Evolutionary conservation across 2,329 filamentous ascomycete species (phyloP).

Genomic region (Aspergillus sp.): DNA sequence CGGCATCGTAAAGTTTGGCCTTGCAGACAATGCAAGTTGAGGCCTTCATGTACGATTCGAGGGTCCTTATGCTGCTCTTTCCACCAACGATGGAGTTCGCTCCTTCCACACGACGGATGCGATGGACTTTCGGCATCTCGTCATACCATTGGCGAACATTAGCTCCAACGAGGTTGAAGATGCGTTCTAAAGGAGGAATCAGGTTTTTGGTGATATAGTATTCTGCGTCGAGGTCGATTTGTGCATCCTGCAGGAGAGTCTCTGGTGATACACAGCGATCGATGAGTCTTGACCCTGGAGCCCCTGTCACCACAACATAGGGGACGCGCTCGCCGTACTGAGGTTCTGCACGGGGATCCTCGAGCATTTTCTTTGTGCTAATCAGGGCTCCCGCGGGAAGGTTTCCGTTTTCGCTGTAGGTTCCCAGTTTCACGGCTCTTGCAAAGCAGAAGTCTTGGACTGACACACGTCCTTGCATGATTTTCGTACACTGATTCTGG

Average conservation of each 20-base stretch:
- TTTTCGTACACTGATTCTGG: conserved; percentile 84
- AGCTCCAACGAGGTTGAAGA: conserved; percentile 93
- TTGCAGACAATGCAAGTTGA: conserved; percentile 77
- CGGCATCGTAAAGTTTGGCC: conserved; percentile 52
- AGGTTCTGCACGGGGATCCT: conserved; percentile 81
- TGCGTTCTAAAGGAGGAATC: conserved; percentile 90
- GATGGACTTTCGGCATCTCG: conserved; percentile 90
- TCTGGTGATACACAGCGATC: conserved; percentile 91
- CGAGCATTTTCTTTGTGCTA: conserved; percentile 79
- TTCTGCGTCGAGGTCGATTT: conserved; percentile 82
- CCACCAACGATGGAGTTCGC: conserved; percentile 28
- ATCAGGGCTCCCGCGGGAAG: conserved; percentile 87
- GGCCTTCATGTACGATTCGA: conserved; percentile 91
- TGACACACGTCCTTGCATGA: conserved; percentile 83
- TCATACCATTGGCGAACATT: conserved; percentile 92
- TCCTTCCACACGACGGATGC: conserved; percentile 63
- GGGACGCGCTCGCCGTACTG: conserved; percentile 95
- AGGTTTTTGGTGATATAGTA: conserved; percentile 98
- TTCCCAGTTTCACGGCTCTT: conserved; percentile 84
- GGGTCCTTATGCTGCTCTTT: conserved; percentile 61
- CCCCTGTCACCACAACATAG: conserved; percentile 88
- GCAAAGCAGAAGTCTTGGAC: conserved; percentile 97
- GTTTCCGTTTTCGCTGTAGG: conserved; percentile 76
- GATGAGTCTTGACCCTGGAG: conserved; percentile 78
- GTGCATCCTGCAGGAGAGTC: conserved; percentile 71